Evolutionary conservation across 75 land plant genomes (phyloP).

Genomic region (Azolla pinnata): DNA sequence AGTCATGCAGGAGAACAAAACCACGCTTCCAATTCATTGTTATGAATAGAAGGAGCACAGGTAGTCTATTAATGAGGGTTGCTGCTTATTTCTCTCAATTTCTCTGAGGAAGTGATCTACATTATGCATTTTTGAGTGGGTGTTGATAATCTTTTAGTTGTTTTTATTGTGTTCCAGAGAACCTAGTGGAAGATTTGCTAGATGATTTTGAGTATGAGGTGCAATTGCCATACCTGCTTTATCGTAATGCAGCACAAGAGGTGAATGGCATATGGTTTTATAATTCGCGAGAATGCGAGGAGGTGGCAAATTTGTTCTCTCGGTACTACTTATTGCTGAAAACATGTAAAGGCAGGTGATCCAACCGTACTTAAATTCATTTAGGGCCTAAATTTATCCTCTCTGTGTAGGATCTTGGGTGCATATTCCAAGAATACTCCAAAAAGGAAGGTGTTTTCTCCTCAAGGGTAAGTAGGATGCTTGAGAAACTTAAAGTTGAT

Average conservation of each 20-base stretch:
- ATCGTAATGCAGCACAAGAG: conserved; percentile 82
- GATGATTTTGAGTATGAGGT: conserved; percentile 97
- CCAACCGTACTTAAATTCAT: conserved; percentile 5
- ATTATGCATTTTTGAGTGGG: not conserved
- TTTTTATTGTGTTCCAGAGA: conserved; percentile 37
- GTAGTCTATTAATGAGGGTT: conserved; percentile 14
- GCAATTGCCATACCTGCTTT: conserved; percentile 82
- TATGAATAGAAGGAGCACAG: conserved; percentile 94
- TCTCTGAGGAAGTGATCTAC: conserved; percentile 5
- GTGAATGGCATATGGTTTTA: conserved; percentile 99
- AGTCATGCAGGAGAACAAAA: conserved; percentile 55
- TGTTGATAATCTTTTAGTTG: not conserved
- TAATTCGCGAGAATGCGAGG: conserved; percentile 81
- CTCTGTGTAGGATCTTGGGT: conserved; percentile 62
- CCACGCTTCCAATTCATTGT: conserved; percentile 96
- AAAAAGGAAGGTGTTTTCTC: conserved; percentile 47
- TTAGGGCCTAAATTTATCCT: conserved; percentile 4
- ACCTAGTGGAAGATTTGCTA: conserved; percentile 86
- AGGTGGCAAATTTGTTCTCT: conserved; percentile 74
- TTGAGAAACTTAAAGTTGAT: no score
- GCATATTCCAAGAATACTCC: conserved; percentile 71
- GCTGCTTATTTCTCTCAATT: not conserved
- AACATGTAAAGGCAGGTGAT: no score
- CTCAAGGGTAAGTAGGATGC: conserved; percentile 23
- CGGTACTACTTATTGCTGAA: no score